phyloP scores from a whole-genome alignment of 345 rosid genomes.

The Moricandia moricandioides region DNA sequence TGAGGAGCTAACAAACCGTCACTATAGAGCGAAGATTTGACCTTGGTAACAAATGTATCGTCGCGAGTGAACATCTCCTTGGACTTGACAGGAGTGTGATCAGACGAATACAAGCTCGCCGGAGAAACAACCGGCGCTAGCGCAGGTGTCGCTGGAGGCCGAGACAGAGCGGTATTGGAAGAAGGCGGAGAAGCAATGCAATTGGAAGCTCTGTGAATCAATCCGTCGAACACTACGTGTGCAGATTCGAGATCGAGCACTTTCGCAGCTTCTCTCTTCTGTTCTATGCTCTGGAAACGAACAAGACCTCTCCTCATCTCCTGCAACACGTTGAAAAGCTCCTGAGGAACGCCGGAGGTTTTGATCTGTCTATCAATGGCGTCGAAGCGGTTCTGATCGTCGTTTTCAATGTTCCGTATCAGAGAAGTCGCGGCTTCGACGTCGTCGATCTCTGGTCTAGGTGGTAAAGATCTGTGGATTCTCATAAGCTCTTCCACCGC shows the following conservation, averaged over 20 bases:
- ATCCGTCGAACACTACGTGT: slow-evolving; percentile 70
- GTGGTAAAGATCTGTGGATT: slow-evolving; percentile 48
- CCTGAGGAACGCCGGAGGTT: slow-evolving; percentile 58
- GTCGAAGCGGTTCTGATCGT: slow-evolving; percentile 41
- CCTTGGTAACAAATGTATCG: slow-evolving; percentile 63
- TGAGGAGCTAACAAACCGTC: slow-evolving; percentile 48
- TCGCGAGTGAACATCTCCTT: slow-evolving; percentile 56
- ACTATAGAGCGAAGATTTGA: slow-evolving; percentile 49
- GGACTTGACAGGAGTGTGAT: slow-evolving; percentile 36
- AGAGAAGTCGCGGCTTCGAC: slow-evolving; percentile 1
- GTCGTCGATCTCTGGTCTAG: too few relatives aligned
- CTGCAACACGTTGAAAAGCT: slow-evolving; percentile 57
- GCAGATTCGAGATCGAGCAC: slow-evolving; percentile 71
- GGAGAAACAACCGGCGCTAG: slow-evolving; percentile 13
- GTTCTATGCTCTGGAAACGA: slow-evolving; percentile 58
- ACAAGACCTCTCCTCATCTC: slow-evolving; percentile 73
- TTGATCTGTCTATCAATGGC: slow-evolving; percentile 38
- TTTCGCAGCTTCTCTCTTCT: slow-evolving; percentile 66
- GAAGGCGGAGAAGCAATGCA: slow-evolving; percentile 54
- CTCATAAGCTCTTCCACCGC: slow-evolving; percentile 87
- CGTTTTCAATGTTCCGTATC: slow-evolving; percentile 71
- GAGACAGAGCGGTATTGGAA: slow-evolving; percentile 6
- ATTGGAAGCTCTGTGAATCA: slow-evolving; percentile 75
- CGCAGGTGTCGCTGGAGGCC: background rate
- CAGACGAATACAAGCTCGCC: slow-evolving; percentile 28